Conservation (phyloP, 805 yeast genomes). For the Zygosaccharomyces bisporus region DNA sequence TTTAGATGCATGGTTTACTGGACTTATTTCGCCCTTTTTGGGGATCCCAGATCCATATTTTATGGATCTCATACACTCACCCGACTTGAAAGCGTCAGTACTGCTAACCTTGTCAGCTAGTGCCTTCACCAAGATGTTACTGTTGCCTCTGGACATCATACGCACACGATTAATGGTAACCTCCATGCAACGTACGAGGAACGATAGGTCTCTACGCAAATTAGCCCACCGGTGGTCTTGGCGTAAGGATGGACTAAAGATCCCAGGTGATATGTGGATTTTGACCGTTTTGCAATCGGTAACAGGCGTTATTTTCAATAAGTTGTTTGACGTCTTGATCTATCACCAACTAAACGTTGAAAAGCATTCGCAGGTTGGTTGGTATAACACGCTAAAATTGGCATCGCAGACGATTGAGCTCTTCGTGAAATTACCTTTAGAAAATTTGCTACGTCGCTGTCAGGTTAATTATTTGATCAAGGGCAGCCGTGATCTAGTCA, state of each 20-base stretch:
- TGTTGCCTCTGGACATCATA: slow-evolving; percentile 79
- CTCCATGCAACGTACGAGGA: slow-evolving; percentile 41
- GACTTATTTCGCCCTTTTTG: slow-evolving; percentile 73
- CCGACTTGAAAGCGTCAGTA: slow-evolving; percentile 68
- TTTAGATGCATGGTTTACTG: slow-evolving; percentile 88
- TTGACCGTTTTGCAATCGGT: slow-evolving; percentile 70
- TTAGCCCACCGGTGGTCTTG: slow-evolving; percentile 48
- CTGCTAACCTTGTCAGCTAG: slow-evolving; percentile 66
- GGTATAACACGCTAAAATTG: slow-evolving; percentile 57
- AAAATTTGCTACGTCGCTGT: slow-evolving; percentile 78
- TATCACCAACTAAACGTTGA: slow-evolving; percentile 63
- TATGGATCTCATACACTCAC: slow-evolving; percentile 74
- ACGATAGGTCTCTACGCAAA: slow-evolving; percentile 63
- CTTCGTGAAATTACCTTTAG: slow-evolving; percentile 78
- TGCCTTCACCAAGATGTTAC: slow-evolving; percentile 62
- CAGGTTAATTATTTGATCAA: slow-evolving; percentile 64
- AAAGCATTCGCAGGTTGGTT: slow-evolving; percentile 55
- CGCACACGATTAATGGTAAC: slow-evolving; percentile 75
- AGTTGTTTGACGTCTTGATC: slow-evolving; percentile 62
- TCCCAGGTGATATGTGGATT: slow-evolving; percentile 56
- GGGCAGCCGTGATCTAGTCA: slow-evolving; percentile 34
- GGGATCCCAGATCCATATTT: slow-evolving; percentile 87
- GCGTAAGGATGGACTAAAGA: slow-evolving; percentile 40
- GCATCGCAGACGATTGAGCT: slow-evolving; percentile 63
- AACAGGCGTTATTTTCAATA: slow-evolving; percentile 55